phyloP scores from a whole-genome alignment of 139 green algal species.

The Haematococcus lacustris region DNA sequence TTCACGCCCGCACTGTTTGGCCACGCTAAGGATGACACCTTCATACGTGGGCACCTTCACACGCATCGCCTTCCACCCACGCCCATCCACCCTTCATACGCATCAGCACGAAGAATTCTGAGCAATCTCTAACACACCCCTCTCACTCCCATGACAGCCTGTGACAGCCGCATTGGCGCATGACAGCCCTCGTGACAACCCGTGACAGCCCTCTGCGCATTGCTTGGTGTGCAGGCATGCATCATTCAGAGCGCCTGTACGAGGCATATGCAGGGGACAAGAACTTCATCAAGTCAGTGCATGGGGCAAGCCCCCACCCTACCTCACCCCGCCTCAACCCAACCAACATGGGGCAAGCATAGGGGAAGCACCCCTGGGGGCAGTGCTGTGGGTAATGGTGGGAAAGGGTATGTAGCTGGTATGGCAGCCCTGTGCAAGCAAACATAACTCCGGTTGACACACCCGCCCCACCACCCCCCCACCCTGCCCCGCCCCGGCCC shows the following conservation, averaged over 20 bases:
- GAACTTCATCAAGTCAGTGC: conserved; percentile 56
- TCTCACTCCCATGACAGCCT: too few species aligned
- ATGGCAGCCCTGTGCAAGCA: not conserved
- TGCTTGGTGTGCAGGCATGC: too few species aligned
- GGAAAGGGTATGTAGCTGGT: not conserved
- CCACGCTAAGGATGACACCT: conserved; percentile 77
- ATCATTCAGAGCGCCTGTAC: conserved; percentile 65
- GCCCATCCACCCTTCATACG: too few species aligned
- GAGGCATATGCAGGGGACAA: conserved; percentile 77
- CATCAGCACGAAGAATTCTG: too few species aligned
- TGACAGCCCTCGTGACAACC: too few species aligned
- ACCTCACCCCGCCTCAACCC: not conserved
- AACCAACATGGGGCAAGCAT: not conserved
- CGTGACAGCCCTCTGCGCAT: too few species aligned
- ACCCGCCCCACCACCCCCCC: not conserved
- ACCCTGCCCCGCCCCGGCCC: too few species aligned
- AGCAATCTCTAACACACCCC: too few species aligned
- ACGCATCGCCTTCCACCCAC: too few species aligned
- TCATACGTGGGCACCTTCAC: conserved; percentile 47
- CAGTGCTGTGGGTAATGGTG: not conserved
- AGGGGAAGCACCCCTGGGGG: not conserved
- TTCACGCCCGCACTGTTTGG: conserved; percentile 90
- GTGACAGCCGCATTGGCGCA: too few species aligned
- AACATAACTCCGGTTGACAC: not conserved
- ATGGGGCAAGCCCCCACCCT: not conserved